phyloP scores from a whole-genome alignment of 257 asterid genomes.

The Jacaranda mimosifolia region DNA sequence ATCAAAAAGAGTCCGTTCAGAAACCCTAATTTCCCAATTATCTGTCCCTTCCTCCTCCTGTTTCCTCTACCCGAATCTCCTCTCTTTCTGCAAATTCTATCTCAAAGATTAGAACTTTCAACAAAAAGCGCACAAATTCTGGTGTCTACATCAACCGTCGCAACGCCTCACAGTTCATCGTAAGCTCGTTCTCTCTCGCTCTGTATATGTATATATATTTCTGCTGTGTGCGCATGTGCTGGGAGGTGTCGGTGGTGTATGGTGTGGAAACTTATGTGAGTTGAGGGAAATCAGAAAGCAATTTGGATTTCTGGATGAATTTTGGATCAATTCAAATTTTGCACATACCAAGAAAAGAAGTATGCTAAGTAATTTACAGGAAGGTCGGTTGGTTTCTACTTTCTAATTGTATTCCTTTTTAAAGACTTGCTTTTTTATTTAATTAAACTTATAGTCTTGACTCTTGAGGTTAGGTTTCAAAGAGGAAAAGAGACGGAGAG shows the following conservation, averaged over 20 bases:
- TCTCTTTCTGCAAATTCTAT: constrained; percentile 23
- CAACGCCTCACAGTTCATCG: constrained; percentile 16
- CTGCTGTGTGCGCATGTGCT: background rate
- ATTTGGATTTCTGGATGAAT: background rate
- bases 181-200: constrained; percentile 10
- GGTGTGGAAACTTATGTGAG: background rate
- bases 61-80: constrained; percentile 37
- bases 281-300: background rate
- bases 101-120: background rate
- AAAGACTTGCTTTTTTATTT: background rate
- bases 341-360: background rate
- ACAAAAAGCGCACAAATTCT: background rate
- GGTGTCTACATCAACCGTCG: background rate
- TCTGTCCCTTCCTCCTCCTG: constrained; percentile 5
- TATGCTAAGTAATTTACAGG: background rate
- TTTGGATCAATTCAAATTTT: background rate
- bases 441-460: background rate
- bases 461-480: background rate
- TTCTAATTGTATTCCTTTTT: background rate
- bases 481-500: background rate
- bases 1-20: background rate
- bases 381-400: background rate
- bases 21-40: constrained; percentile 41
- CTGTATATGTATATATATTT: background rate
- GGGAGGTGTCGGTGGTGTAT: constrained; percentile 9